Evolutionary conservation across 257 asterid species (phyloP), one percentile per base, ranked within the genome.

Genomic region (Cinchona pubescens): DNA sequence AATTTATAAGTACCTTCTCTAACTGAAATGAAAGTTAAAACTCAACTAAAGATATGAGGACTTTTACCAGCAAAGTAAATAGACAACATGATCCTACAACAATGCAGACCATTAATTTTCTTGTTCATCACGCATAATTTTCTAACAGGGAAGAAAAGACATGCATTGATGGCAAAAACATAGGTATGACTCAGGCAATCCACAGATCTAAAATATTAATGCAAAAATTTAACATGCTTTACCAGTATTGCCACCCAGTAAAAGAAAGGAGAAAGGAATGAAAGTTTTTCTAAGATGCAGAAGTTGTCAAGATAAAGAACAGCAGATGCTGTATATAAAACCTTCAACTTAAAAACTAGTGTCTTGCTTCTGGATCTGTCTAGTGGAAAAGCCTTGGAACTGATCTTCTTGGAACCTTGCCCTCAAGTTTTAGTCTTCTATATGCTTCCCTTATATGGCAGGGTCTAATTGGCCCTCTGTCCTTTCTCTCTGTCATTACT

Each of bases 391-490:
- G 97, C 86, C 97, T 86, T 0, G 92, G 91, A 21, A 89, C 97
- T n/a, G 97, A 86, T 81, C 91, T 86, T 82, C 85, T 90, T 0
- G 96, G 97, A 66, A 92, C 81, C 86, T 92, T 94, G 75, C 97
- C 97, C 58, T 90, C 99, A 46, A 87, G 88, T 78, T 92, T 94
- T n/a, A 92, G 65, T 79, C 97, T 88, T 83, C 97, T 84, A 38
- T 90, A 94, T 53, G 99, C 95, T 86, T 94, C 97, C 79, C 99
- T 87, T 73, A 94, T 82, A 84, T 90, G 99, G 85, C 97, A 90
- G 34, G 99, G 99, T 86, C 99, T 88, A 73, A 94, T 91, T 69
- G 99, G 97, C 71, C 99, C 97, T 3, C 88, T 69, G 71, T 94
- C 97, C 63, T 65, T 80, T 74, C 99, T 86, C 86, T 92, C 97